Base-by-base conservation (phyloP, 2,329 filamentous ascomycete genomes). In the Helminthosporium solani region DNA sequence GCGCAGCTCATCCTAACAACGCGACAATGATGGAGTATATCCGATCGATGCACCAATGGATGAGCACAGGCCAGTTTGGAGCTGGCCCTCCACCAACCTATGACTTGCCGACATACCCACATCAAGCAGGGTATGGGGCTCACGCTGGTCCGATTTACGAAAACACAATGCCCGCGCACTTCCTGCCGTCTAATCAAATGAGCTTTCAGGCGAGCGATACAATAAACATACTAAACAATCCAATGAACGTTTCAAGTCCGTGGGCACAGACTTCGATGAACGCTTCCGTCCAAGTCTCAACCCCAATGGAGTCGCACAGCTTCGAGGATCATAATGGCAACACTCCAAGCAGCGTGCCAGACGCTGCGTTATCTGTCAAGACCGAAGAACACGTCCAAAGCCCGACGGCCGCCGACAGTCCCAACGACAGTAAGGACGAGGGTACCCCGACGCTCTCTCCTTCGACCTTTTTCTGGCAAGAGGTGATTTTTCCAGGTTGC, bases 1-100 rank as follows among this genome's bases (percentile, higher is more conserved):
- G 85, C 61, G 76, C 82, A 4, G 81, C 80, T 2, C 84, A 87
- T 62, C 83, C 85, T 11, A 85, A 83, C 59, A 87, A 87, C 54
- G 75, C 81, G 7, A 80, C 83, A 18, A 87, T 80, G 40, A 78
- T 74, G 72, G 69, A 76, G 37, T 73, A 77, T 47, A 73, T 84
- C 2, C 72, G 76, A 6, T 52, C 61, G 0, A 70, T 70, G 64
- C 63, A 66, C 25, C 58, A 68, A 7, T 69, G 58, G 35, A 66
- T 67, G 53, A 67, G 59, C 42, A 63, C 59, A 7, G 67, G 67
- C 14, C 61, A 58, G 3, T 66, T 67, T 38, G 64, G 64, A 25
- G 40, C 56, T 14, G 50, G 66, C 43, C 52, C 61, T 30, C 60
- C 62, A 35, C 64, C 66, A 18, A 61, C 63, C 3, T 70, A 67